Evolutionary conservation across 345 rosid genomes (phyloP).

Genomic region (Barbarea vulgaris): DNA sequence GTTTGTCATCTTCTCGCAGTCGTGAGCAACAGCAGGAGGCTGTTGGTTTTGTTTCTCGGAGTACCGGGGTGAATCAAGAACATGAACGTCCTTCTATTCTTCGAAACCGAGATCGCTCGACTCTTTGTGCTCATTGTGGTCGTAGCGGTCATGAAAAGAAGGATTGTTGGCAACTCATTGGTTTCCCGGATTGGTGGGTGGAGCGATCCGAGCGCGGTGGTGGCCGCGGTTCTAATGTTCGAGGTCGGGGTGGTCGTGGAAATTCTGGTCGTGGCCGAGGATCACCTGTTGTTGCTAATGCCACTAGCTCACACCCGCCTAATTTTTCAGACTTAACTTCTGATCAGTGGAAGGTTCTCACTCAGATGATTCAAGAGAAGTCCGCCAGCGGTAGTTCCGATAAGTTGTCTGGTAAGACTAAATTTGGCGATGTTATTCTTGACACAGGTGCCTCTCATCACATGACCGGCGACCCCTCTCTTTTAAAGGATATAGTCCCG

Average conservation of each 20-base stretch:
- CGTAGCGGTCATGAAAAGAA: not conserved
- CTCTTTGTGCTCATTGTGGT: not conserved
- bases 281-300: accelerated
- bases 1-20: too few relatives aligned
- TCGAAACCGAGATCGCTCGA: accelerated
- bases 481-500: accelerated
- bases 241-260: not conserved
- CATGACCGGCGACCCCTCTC: not conserved
- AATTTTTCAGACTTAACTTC: accelerated
- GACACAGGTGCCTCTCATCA: not conserved
- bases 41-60: too few relatives aligned
- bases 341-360: not conserved
- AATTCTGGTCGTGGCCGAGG: not conserved
- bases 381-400: not conserved
- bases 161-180: not conserved
- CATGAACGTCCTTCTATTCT: too few relatives aligned
- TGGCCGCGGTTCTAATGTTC: too few relatives aligned
- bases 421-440: not conserved
- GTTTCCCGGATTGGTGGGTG: not conserved
- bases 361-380: not conserved
- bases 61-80: too few relatives aligned
- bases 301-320: not conserved
- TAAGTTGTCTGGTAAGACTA: not conserved
- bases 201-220: not conserved
- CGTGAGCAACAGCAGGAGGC: too few relatives aligned